phyloP scores from a whole-genome alignment of 352 stramenopile species.

The Globisporangium iwayamae region DNA sequence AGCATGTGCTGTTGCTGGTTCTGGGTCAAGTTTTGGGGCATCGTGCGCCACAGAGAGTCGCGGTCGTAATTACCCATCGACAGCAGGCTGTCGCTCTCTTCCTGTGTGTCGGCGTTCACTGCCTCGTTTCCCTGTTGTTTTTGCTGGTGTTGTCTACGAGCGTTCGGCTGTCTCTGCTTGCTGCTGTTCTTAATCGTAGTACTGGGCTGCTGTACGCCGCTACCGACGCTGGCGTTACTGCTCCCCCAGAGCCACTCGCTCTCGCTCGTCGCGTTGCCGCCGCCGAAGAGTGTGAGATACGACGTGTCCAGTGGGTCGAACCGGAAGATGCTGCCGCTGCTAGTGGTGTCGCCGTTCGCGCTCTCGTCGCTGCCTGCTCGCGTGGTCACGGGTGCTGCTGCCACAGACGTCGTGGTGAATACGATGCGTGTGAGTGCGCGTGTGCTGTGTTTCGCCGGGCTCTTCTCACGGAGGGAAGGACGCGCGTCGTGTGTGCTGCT shows the following conservation, averaged over 20 bases:
- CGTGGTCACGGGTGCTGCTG: conserved; percentile 15
- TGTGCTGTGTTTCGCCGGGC: background rate
- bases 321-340: conserved; percentile 15
- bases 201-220: background rate
- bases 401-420: conserved; percentile 37
- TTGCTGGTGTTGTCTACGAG: background rate
- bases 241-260: conserved; percentile 29
- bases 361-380: conserved; percentile 18
- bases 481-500: background rate
- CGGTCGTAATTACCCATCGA: conserved; percentile 64
- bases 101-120: background rate
- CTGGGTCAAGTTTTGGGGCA: conserved; percentile 33
- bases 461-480: background rate
- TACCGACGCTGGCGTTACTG: conserved; percentile 5
- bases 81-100: background rate
- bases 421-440: background rate
- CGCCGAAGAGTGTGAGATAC: conserved; percentile 12
- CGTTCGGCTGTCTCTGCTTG: conserved; percentile 10
- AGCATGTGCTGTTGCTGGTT: conserved; percentile 16
- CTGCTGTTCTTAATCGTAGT: background rate
- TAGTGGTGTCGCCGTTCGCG: conserved; percentile 13
- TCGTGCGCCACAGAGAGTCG: conserved; percentile 38
- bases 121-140: background rate
- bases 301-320: conserved; percentile 15
- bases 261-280: conserved; percentile 3